phyloP scores from a whole-genome alignment of 306 rosid species.

The Alnus glutinosa region DNA sequence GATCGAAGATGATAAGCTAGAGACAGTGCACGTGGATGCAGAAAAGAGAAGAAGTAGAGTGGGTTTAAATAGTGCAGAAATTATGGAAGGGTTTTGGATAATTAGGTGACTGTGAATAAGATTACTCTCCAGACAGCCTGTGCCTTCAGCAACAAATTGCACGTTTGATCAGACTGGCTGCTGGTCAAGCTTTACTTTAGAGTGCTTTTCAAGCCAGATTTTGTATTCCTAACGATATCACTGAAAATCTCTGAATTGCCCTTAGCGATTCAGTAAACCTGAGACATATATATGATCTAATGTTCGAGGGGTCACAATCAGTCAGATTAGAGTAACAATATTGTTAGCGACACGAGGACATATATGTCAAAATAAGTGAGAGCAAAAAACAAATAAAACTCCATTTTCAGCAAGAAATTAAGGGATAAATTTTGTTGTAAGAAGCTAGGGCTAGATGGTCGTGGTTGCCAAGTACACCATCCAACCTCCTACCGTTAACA shows the following conservation, averaged over 20 bases:
- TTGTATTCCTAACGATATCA: constrained; percentile 21
- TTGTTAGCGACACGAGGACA: constrained; percentile 9
- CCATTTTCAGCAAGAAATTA: constrained; percentile 15
- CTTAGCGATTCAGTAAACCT: not conserved
- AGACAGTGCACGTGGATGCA: constrained; percentile 37
- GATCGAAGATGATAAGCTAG: not conserved
- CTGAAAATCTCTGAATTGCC: constrained; percentile 22
- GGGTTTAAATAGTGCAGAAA: constrained; percentile 35
- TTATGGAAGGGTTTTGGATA: constrained; percentile 36
- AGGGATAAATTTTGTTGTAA: constrained; percentile 24
- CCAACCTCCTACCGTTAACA: constrained; percentile 62
- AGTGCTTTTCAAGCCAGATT: constrained; percentile 54
- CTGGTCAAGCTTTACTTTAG: constrained; percentile 45
- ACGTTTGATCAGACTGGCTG: constrained; percentile 30
- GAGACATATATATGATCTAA: not conserved
- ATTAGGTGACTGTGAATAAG: constrained; percentile 62
- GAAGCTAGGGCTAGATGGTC: constrained; percentile 8
- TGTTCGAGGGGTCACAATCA: not conserved
- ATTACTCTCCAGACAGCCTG: constrained; percentile 27
- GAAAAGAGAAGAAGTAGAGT: constrained; percentile 24
- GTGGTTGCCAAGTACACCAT: constrained; percentile 49
- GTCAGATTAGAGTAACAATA: not conserved
- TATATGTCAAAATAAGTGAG: constrained; percentile 14
- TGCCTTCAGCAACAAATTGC: constrained; percentile 44
- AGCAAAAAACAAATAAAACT: constrained; percentile 14